phyloP scores from a whole-genome alignment of 2,329 filamentous ascomycete species.

The Shiraia bambusicola region DNA sequence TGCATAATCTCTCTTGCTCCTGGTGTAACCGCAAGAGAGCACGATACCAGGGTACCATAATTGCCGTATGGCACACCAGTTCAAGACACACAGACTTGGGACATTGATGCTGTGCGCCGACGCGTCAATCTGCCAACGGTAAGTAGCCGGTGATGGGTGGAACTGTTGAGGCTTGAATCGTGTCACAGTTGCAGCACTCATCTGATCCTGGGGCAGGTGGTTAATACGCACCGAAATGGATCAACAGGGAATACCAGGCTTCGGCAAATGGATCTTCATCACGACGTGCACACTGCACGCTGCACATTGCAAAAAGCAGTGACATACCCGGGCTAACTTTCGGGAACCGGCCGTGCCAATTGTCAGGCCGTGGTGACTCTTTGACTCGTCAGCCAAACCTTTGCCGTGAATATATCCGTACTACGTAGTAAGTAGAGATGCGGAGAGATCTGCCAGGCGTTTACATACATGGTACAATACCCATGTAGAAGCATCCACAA shows the following conservation, averaged over 20 bases:
- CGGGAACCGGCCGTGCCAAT: background rate
- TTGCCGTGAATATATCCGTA: too few relatives aligned
- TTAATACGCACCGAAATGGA: conserved; percentile 12
- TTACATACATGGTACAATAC: too few relatives aligned
- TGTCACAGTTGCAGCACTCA: conserved; percentile 26
- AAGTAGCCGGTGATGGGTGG: conserved; percentile 24
- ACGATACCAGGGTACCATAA: conserved; percentile 26
- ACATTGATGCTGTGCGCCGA: conserved; percentile 24
- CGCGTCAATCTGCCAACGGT: conserved; percentile 27
- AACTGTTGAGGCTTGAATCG: conserved; percentile 33
- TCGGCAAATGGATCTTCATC: conserved; percentile 13
- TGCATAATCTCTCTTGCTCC: conserved; percentile 24
- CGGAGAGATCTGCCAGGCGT: too few relatives aligned
- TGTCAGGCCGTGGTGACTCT: too few relatives aligned
- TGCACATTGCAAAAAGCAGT: conserved; percentile 4
- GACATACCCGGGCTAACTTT: conserved; percentile 15
- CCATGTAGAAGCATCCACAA: too few relatives aligned
- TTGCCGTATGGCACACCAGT: background rate
- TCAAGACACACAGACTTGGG: conserved; percentile 15
- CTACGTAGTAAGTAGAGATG: too few relatives aligned
- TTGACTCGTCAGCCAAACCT: too few relatives aligned
- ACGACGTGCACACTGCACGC: conserved; percentile 5
- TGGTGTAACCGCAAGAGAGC: conserved; percentile 18
- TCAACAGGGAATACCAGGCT: conserved; percentile 12
- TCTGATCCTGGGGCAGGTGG: conserved; percentile 10